phyloP scores from a whole-genome alignment of 805 yeast species.

The Maudiozyma turicensis region DNA sequence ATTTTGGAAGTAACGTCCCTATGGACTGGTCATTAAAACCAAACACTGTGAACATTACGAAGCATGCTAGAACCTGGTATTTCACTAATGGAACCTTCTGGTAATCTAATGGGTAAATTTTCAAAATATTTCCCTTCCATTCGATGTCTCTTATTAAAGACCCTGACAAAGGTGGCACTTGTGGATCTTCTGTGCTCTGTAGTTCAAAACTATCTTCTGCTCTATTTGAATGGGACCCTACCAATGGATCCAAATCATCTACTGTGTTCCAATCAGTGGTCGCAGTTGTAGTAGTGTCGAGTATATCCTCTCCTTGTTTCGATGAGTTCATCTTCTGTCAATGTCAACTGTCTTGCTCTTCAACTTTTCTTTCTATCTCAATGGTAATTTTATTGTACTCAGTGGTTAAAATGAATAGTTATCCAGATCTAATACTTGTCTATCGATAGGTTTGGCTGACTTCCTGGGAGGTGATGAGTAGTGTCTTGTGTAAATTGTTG shows the following conservation, averaged over 20 bases:
- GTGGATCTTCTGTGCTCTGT: neutral
- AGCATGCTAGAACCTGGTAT: constrained; percentile 22
- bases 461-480: neutral
- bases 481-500: too few relatives aligned
- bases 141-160: constrained; percentile 9
- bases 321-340: too few relatives aligned
- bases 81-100: constrained; percentile 19
- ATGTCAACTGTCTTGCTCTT: too few relatives aligned
- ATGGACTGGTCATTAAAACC: constrained; percentile 29
- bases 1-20: constrained; percentile 28
- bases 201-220: neutral
- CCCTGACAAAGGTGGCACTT: neutral
- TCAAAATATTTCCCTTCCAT: constrained; percentile 21
- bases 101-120: constrained; percentile 22
- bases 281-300: too few relatives aligned
- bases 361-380: too few relatives aligned
- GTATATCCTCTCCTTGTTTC: too few relatives aligned
- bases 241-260: neutral
- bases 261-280: neutral
- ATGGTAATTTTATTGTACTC: too few relatives aligned
- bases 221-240: neutral
- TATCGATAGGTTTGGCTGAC: too few relatives aligned
- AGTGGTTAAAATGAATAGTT: too few relatives aligned
- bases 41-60: constrained; percentile 23
- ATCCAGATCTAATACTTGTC: too few relatives aligned